Base-by-base conservation (phyloP, 169 alveolate genomes). In the Plasmodium ovale region DNA sequence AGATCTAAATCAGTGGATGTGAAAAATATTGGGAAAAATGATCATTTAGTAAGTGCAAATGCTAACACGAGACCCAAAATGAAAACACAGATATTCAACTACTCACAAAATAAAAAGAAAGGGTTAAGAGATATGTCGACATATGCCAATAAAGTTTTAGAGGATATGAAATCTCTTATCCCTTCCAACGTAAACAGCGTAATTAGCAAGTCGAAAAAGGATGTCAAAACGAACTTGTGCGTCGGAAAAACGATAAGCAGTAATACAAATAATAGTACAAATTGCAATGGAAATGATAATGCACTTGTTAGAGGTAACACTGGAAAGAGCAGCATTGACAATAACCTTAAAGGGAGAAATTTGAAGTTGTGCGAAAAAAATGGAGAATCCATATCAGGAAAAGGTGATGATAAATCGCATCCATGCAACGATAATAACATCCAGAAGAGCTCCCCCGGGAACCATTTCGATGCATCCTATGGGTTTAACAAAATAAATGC, bases 71-170 rank as follows among this genome's bases (percentile, higher is more conserved):
- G 29, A 58, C 51, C 70, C 0, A 82, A 82, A 21, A 65, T 49
- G 53, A 82, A 49, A 56, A 60, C 88, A 42, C 73, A 82, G 44
- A 65, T 82, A 82, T 65, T 82, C 29, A 82, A 82, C 59, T 82
- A 82, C 44, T 31, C 84, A 3, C 84, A 39, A 65, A 65, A 82
- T 54, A 82, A 37, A 37, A 82, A 82, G 4, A 74, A 74, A 19
- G 90, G 90, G n/a, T 70, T 82, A 31, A 82, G 90, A 65, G 90
- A 82, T 49, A 82, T 82, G 90, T 82, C 90, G 23, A 49, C 90
- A n/a, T 82, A 82, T 65, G 90, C 84, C 33, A 62, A 65, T 51
- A 82, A 82, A 37, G 90, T 65, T 27, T 70, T 82, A 51, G 69
- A 82, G 47, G 90, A 82, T 27, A 82, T 82, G 79, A 82, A 82